These are phyloP conservation scores for Populus tremula DNA, from an alignment of 345 rosid genomes.

Conservation along the genomic window DNA sequence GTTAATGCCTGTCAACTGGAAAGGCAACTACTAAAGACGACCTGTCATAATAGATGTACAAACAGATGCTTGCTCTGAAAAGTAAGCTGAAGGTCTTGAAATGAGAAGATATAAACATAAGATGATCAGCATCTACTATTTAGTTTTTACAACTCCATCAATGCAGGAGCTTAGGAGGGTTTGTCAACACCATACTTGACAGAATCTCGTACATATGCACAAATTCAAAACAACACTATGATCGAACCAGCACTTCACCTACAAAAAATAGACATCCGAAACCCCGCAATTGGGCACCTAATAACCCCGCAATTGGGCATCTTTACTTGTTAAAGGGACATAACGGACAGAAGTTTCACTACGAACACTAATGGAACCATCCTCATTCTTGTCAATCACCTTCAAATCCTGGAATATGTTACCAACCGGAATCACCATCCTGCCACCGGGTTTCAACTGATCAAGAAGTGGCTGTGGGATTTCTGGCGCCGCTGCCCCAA, in stretches of 20 bases:
- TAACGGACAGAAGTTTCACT: constrained; percentile 80
- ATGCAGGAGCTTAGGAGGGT: not conserved
- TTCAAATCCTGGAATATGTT: constrained; percentile 72
- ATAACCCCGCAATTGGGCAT: constrained; percentile 50
- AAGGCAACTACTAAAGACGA: not conserved
- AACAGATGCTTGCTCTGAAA: not conserved
- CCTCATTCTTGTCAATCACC: constrained; percentile 71
- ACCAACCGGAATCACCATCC: constrained; percentile 97
- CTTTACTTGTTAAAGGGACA: constrained; percentile 90
- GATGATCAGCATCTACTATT: not conserved
- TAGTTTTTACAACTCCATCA: constrained; percentile 2
- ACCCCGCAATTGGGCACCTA: not conserved
- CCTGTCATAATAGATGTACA: not conserved
- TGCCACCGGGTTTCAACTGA: constrained; percentile 93
- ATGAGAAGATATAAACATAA: not conserved
- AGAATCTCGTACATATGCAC: constrained; percentile 2
- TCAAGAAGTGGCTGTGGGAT: constrained; percentile 80
- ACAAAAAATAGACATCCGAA: not conserved
- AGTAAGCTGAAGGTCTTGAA: not conserved
- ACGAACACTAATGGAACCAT: constrained; percentile 62
- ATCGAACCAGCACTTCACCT: not conserved
- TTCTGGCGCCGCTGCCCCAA: constrained; percentile 94
- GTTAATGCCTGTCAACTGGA: not conserved
- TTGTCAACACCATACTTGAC: not conserved
- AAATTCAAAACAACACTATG: not conserved